Evolutionary conservation across 2,329 filamentous ascomycete genomes (phyloP).

Genomic region (Alternaria conjuncta): DNA sequence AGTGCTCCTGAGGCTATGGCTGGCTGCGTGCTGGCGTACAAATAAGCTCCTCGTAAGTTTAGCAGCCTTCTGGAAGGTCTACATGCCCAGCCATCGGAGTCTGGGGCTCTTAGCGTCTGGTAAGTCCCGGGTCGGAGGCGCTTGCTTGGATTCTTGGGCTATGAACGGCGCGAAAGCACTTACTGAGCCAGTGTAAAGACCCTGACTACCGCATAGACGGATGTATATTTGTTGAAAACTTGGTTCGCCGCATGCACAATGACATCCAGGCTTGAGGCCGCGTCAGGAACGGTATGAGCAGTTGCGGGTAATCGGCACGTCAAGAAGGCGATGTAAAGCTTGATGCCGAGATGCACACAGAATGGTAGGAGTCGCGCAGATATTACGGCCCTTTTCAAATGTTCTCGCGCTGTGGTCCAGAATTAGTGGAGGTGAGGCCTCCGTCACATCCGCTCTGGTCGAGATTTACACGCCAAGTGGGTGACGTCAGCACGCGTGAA

Average conservation of each 20-base stretch:
- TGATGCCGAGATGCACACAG: not conserved
- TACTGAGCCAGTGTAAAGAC: not conserved
- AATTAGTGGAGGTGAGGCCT: not conserved
- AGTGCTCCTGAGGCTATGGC: not conserved
- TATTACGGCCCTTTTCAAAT: not conserved
- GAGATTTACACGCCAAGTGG: not conserved
- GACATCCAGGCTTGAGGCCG: not conserved
- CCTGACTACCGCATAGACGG: not conserved
- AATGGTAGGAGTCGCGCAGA: not conserved
- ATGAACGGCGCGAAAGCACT: no score
- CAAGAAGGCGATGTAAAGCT: not conserved
- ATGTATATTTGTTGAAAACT: not conserved
- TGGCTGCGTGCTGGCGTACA: not conserved
- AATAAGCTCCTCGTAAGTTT: not conserved
- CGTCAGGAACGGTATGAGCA: not conserved
- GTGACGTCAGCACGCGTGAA: not conserved
- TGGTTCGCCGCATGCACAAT: not conserved
- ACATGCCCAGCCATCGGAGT: not conserved
- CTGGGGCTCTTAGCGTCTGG: not conserved
- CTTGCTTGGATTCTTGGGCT: not conserved
- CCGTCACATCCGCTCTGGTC: not conserved
- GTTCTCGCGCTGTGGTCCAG: no score
- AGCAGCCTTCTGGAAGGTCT: not conserved
- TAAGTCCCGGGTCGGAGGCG: not conserved
- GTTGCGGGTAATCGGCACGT: not conserved